Evolutionary conservation across 306 rosid species (phyloP), one percentile per base, ranked within the genome.

Genomic region (Prinsepia uniflora): DNA sequence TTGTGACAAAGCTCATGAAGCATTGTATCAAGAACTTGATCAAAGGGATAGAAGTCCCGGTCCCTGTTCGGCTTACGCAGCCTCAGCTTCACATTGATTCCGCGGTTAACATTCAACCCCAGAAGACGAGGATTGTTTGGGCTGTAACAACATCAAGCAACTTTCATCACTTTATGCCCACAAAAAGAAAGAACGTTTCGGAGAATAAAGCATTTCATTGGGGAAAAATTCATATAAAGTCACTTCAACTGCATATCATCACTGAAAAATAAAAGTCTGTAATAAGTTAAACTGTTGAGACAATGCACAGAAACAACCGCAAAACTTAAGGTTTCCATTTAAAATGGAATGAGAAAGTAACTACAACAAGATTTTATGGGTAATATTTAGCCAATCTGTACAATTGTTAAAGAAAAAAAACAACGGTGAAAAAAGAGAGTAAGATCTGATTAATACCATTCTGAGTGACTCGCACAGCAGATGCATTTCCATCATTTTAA

Each of bases 1-100:
- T 90, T 94, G 80, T 94, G 97, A 67, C 96, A 94, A 79, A 94
- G 98, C 84, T 94, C 98, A 17, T 94, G 98, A 72, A 94, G 95
- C 97, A 94, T 94, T 13, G 96, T 94, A 78, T 90, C 98, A 49
- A 94, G 80, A 72, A 94, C 88, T 82, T 87, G 82, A 81, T 94
- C 82, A 61, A 80, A 82, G 1, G 92, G 92, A 71, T 49, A 84
- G 70, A 89, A 92, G 30, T 92, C 92, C 64, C 13, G 70, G 42
- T 92, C 96, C 77, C 85, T 77, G 81, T 83, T 92, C 0, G 85
- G 86, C 86, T 87, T 88, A 50, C 96, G 89, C 50, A 92, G 84
- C 84, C 96, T 85, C 78, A 92, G 77, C 85, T 92, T 87, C 81
- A 92, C 96, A 67, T 92, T 75, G 54, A 86, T 49, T 53, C 97